Base-by-base conservation (phyloP, 495 filamentous ascomycete species). In the Astrocystis sublimbata region DNA sequence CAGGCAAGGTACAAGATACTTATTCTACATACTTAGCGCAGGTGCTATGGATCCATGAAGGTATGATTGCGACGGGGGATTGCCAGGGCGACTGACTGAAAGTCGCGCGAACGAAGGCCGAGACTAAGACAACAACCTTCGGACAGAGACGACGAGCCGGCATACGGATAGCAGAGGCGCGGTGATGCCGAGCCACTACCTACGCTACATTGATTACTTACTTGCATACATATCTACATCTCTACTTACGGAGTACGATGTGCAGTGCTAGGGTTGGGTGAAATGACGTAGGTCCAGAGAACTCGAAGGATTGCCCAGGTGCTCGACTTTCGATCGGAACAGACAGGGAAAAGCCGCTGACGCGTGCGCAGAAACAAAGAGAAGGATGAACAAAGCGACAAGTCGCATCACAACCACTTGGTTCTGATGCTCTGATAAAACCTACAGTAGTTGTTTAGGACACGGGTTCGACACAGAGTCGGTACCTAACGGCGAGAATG, bases 61-160 rank as follows among this genome's bases (percentile, higher is more conserved):
- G n/a, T n/a, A n/a, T n/a, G 66, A 63, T 63, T 67, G 64, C 52
- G 63, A 67, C 67, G 53, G 65, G n/a, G 51, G 60, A 46, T 63
- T 41, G 38, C 26, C n/a, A 28, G 55, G 56, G 35, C 59, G 38
- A 31, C 45, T 56, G 38, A 31, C 45, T 35, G 36, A 65, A 58
- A 49, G 54, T 35, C 45, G 62, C 64, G 63, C 65, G 64, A 58
- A 43, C n/a, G 52, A 63, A 56, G 24, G 51, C 60, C 60, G 60
- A 62, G 42, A 59, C 56, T 59, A 59, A n/a, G n/a, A n/a, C n/a
- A n/a, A n/a, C n/a, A n/a, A n/a, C n/a, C n/a, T n/a, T 59, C 31
- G 45, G 40, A 15, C 15, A 59, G 45, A 59, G 56, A 59, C 19
- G 36, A 38, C 17, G 23, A 55, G 21, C 52, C 52, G 33, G 35